Evolutionary conservation across 352 stramenopile genomes (phyloP), one percentile per base, ranked within the genome.

Genomic region (Phytophthora aleatoria): DNA sequence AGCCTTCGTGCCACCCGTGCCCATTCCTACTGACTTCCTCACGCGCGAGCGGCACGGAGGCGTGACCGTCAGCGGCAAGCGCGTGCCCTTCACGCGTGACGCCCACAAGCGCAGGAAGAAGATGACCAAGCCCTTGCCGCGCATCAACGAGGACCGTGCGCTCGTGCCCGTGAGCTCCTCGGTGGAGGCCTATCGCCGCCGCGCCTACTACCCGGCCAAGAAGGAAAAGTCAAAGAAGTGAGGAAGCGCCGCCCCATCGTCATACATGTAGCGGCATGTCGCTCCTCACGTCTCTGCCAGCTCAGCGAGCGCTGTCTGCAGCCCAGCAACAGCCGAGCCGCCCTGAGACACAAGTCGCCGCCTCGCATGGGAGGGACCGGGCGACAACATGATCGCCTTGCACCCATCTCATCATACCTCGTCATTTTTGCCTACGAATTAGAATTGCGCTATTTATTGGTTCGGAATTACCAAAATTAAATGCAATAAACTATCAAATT

Each of bases 61-160:
- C 39, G 62, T 78, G 26, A 81, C 66, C 6, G 73, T 81, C 11
- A 74, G 69, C 43, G 73, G 73, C 51, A 69, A 69, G 30, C 66
- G 73, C 48, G 66, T 81, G 11, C 70, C 73, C 1, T 81, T 81
- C 56, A 78, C 66, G n/a, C 60, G 59, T 33, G 73, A 74, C 38
- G 70, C 70, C 11, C 67, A 81, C 47, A 65, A 64, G 31, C 57
- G 60, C 39, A 63, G 49, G 28, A 65, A 55, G 41, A 76, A 69
- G 28, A 31, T 12, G 13, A 28, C 49, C 7, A 68, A 66, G 45
- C 61, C 57, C 16, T 36, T 81, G 57, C 61, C 65, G 3, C 48
- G 61, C 38, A 71, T 81, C n/a, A 62, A 47, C 9, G 73, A 81
- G 42, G 73, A 73, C 55, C 61, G 61, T 26, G 58, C 55, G 10